phyloP scores from a whole-genome alignment of 768 basidiomycete species.

The Podaxis sp. region DNA sequence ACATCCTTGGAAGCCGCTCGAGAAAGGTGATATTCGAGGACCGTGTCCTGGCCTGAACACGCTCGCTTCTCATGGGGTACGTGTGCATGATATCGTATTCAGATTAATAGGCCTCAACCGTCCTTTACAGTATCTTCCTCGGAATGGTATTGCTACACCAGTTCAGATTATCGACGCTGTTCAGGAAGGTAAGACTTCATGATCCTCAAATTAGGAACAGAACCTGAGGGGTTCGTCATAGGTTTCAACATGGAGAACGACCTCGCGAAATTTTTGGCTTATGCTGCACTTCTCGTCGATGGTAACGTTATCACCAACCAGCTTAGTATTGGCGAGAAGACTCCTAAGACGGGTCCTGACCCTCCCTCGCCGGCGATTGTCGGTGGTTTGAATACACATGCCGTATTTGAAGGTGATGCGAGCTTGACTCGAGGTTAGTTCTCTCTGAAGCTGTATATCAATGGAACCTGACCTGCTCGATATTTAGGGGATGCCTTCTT shows the following conservation, averaged over 20 bases:
- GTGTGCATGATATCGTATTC: not conserved
- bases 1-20: slow-evolving; percentile 22
- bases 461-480: not conserved
- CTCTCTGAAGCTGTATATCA: not conserved
- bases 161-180: slow-evolving; percentile 19
- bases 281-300: slow-evolving; percentile 20
- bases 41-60: slow-evolving; percentile 24
- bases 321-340: slow-evolving; percentile 21
- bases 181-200: slow-evolving; percentile 16
- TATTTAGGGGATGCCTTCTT: slow-evolving; percentile 19
- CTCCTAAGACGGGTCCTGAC: slow-evolving; percentile 16
- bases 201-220: not conserved
- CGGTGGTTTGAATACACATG: slow-evolving; percentile 21
- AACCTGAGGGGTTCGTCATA: not conserved
- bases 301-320: slow-evolving; percentile 18
- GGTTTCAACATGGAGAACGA: slow-evolving; percentile 20
- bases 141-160: slow-evolving; percentile 19
- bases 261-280: slow-evolving; percentile 19
- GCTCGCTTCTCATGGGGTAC: slow-evolving; percentile 23
- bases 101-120: not conserved
- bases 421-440: slow-evolving; percentile 18
- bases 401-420: slow-evolving; percentile 19
- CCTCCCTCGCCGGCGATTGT: slow-evolving; percentile 21
- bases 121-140: slow-evolving; percentile 18
- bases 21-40: slow-evolving; percentile 19